Conservation (phyloP, 225 moss, liverwort and hornwort genomes). For the Sphagnum tenellum region DNA sequence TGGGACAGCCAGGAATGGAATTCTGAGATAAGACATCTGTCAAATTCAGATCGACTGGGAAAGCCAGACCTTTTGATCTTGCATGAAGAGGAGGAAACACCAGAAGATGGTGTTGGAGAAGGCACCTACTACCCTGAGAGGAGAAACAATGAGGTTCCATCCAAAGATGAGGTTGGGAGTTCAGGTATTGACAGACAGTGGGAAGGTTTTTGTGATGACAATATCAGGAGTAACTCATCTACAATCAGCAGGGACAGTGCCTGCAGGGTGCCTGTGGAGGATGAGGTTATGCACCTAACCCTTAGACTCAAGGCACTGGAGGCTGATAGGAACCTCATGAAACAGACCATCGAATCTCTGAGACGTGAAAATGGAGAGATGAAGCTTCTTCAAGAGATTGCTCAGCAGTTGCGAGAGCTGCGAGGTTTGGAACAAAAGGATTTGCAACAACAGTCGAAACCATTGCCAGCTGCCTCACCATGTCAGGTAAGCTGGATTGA, state of each 20-base stretch:
- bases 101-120: too few relatives aligned
- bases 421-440: slow-evolving; percentile 35
- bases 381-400: slow-evolving; percentile 61
- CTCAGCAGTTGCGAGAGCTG: slow-evolving; percentile 52
- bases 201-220: too few relatives aligned
- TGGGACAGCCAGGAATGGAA: slow-evolving; percentile 1
- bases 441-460: slow-evolving; percentile 13
- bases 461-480: slow-evolving; percentile 24
- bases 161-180: too few relatives aligned
- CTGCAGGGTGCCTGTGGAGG: slow-evolving; percentile 11
- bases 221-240: neutral
- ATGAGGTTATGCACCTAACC: slow-evolving; percentile 44
- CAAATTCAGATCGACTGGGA: slow-evolving; percentile 36
- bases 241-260: slow-evolving; percentile 16
- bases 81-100: slow-evolving; percentile 13
- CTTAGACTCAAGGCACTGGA: slow-evolving; percentile 59
- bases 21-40: slow-evolving; percentile 7
- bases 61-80: slow-evolving; percentile 36
- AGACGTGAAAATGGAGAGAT: slow-evolving; percentile 67
- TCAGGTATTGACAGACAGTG: too few relatives aligned
- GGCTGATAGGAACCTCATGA: slow-evolving; percentile 66
- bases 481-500: slow-evolving; percentile 35
- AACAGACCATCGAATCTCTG: slow-evolving; percentile 61
- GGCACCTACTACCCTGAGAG: too few relatives aligned
- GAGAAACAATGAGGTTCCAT: too few relatives aligned